These are phyloP conservation scores for Ogataea haglerorum DNA, from an alignment of 805 yeast species.

Conservation along the genomic window DNA sequence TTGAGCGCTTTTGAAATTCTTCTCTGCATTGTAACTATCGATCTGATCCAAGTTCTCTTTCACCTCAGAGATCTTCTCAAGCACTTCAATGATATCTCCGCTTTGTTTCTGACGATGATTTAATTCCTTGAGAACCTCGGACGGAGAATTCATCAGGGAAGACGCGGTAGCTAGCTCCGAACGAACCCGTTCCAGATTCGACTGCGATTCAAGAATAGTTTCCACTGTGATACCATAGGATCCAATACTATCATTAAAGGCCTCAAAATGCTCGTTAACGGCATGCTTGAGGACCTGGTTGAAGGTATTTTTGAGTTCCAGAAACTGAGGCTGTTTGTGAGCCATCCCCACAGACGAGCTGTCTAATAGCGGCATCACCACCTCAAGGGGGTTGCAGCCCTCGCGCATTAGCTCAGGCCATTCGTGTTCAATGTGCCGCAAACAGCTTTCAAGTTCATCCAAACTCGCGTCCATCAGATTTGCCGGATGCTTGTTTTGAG, in stretches of 20 bases:
- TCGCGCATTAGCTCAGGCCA: conserved; percentile 43
- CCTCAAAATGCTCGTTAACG: conserved; percentile 78
- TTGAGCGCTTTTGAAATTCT: conserved; percentile 54
- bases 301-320: conserved; percentile 53
- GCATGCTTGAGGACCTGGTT: conserved; percentile 58
- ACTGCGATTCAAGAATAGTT: conserved; percentile 62
- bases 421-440: conserved; percentile 17
- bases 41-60: conserved; percentile 56
- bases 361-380: conserved; percentile 80
- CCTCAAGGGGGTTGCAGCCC: conserved; percentile 76
- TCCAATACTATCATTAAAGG: conserved; percentile 82
- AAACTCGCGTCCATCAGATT: conserved; percentile 17
- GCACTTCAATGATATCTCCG: conserved; percentile 64
- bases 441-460: conserved; percentile 19
- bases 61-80: conserved; percentile 64
- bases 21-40: conserved; percentile 66
- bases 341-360: conserved; percentile 90
- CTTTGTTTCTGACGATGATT: conserved; percentile 60
- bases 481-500: background rate
- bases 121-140: conserved; percentile 59
- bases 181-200: conserved; percentile 23
- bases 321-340: conserved; percentile 64
- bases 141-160: conserved; percentile 38
- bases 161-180: conserved; percentile 20
- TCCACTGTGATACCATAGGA: conserved; percentile 71